These are phyloP conservation scores for Nakaseomyces bracarensis DNA, from an alignment of 1,139 yeast species.

Conservation along the genomic window DNA sequence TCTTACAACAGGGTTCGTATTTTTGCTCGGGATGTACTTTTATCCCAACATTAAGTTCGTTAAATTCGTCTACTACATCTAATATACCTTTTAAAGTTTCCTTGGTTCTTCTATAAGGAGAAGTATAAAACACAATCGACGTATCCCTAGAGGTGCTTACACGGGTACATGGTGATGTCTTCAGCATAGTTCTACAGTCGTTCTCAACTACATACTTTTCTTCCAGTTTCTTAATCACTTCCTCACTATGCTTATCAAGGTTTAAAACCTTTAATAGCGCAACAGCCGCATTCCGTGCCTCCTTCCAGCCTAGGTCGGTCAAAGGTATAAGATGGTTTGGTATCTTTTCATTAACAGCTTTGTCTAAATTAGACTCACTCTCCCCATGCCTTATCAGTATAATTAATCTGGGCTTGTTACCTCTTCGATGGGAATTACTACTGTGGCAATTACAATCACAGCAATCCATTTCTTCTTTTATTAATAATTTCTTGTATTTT, in stretches of 20 bases:
- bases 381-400: conserved; percentile 84
- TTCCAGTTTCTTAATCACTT: conserved; percentile 19
- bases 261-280: conserved; percentile 46
- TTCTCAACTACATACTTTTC: conserved; percentile 16
- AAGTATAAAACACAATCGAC: conserved; percentile 55
- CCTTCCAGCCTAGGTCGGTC: conserved; percentile 58
- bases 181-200: conserved; percentile 7
- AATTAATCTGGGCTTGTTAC: conserved; percentile 42
- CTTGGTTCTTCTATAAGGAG: conserved; percentile 75
- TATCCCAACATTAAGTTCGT: conserved; percentile 17
- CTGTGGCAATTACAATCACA: conserved; percentile 3
- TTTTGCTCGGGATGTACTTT: conserved; percentile 11
- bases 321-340: conserved; percentile 74
- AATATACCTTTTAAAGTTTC: conserved; percentile 69
- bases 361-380: conserved; percentile 80
- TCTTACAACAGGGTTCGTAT: conserved; percentile 22
- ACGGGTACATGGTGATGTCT: conserved; percentile 9
- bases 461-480: too few relatives aligned
- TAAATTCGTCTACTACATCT: conserved; percentile 44
- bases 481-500: too few relatives aligned
- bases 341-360: conserved; percentile 60
- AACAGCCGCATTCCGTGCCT: conserved; percentile 62
- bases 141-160: conserved; percentile 14
- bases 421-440: background rate
- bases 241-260: conserved; percentile 37